phyloP scores from a whole-genome alignment of 805 yeast genomes.

The Danielozyma ontarioensis region DNA sequence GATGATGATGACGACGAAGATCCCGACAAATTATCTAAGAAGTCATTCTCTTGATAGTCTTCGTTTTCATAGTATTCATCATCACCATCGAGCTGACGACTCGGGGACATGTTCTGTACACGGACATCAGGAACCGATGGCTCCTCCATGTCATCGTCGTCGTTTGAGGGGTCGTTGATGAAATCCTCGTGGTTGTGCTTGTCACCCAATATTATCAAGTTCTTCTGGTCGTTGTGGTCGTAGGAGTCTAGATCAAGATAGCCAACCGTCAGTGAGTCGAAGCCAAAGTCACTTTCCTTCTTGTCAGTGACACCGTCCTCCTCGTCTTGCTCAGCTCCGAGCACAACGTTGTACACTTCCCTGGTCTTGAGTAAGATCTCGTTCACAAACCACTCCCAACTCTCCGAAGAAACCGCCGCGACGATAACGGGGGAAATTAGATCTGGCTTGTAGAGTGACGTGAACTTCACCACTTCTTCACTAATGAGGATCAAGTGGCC shows the following conservation, averaged over 20 bases:
- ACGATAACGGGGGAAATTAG: slow-evolving; percentile 50
- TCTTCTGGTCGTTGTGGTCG: slow-evolving; percentile 18
- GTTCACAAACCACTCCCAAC: slow-evolving; percentile 49
- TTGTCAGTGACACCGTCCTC: too few relatives aligned
- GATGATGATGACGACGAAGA: slow-evolving; percentile 41
- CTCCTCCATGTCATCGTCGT: slow-evolving; percentile 18
- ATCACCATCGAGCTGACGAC: slow-evolving; percentile 19
- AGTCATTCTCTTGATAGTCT: slow-evolving; percentile 24
- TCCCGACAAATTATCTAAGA: slow-evolving; percentile 36
- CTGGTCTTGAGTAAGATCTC: slow-evolving; percentile 47
- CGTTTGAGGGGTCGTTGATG: slow-evolving; percentile 17
- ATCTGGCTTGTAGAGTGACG: slow-evolving; percentile 55
- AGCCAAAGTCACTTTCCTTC: slow-evolving; percentile 13
- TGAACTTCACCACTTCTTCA: slow-evolving; percentile 92
- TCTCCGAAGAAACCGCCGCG: slow-evolving; percentile 38
- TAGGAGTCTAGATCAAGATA: slow-evolving; percentile 32
- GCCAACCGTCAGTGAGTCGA: slow-evolving; percentile 33
- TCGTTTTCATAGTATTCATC: slow-evolving; percentile 18
- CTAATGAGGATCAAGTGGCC: slow-evolving; percentile 94
- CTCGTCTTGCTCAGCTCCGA: slow-evolving; percentile 38
- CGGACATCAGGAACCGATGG: slow-evolving; percentile 13
- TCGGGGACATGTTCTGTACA: slow-evolving; percentile 31
- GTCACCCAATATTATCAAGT: slow-evolving; percentile 31
- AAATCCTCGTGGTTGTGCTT: slow-evolving; percentile 28
- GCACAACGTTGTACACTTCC: slow-evolving; percentile 51